Evolutionary conservation across 2,329 filamentous ascomycete species (phyloP).

Genomic region (Arthroderma sp.): DNA sequence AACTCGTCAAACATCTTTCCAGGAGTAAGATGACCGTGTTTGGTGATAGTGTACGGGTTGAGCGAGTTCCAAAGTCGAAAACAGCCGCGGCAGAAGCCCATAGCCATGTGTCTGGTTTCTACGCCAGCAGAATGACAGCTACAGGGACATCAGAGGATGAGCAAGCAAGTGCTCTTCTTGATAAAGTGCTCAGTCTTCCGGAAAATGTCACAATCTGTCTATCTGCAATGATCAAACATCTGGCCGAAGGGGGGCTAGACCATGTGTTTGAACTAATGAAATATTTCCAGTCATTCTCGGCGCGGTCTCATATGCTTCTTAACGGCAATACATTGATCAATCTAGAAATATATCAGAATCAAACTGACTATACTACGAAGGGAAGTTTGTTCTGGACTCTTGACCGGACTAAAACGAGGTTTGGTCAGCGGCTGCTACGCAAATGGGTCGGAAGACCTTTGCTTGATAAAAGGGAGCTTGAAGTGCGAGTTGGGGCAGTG

Average conservation of each 20-base stretch:
- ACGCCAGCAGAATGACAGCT: constrained; percentile 68
- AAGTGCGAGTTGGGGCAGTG: constrained; percentile 70
- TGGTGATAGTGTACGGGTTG: constrained; percentile 76
- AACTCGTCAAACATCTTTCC: constrained; percentile 78
- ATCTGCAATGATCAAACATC: constrained; percentile 88
- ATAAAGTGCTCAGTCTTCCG: constrained; percentile 73
- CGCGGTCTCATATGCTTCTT: constrained; percentile 85
- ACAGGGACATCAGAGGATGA: constrained; percentile 41
- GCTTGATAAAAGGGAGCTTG: constrained; percentile 59
- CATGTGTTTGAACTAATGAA: constrained; percentile 94
- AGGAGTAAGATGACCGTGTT: constrained; percentile 85
- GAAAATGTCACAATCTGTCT: constrained; percentile 82
- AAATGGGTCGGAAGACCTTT: constrained; percentile 93
- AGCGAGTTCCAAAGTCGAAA: constrained; percentile 61
- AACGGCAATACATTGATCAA: constrained; percentile 91
- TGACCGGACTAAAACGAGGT: constrained; percentile 80
- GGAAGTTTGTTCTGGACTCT: constrained; percentile 93
- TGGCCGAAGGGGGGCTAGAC: constrained; percentile 83
- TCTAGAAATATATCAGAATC: constrained; percentile 89
- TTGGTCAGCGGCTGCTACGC: constrained; percentile 72
- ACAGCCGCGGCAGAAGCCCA: constrained; percentile 74
- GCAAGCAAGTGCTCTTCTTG: constrained; percentile 53
- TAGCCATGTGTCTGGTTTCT: constrained; percentile 84
- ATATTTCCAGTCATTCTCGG: constrained; percentile 92
- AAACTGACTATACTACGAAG: constrained; percentile 70